phyloP scores from a whole-genome alignment of 805 yeast species.

The Lipomyces yamanashiensis region DNA sequence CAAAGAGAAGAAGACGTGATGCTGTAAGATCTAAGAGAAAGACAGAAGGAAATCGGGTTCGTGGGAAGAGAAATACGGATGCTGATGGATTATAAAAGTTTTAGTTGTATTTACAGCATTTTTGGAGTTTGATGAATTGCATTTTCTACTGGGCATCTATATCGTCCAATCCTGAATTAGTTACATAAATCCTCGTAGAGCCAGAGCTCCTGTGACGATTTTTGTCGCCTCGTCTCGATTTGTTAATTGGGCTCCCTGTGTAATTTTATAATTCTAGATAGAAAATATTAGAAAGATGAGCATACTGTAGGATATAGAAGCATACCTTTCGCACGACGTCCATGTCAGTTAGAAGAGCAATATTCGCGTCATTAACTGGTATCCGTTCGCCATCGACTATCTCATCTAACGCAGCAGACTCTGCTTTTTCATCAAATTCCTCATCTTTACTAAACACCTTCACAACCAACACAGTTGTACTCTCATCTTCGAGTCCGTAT shows the following conservation, averaged over 20 bases:
- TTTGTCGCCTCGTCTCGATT: slow-evolving; percentile 14
- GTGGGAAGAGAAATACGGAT: neutral
- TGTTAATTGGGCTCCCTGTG: slow-evolving; percentile 15
- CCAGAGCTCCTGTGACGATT: slow-evolving; percentile 28
- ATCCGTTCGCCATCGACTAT: slow-evolving; percentile 36
- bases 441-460: slow-evolving; percentile 46
- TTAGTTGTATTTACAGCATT: neutral
- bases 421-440: neutral
- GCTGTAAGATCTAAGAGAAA: slow-evolving; percentile 58
- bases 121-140: neutral
- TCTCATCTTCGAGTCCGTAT: slow-evolving; percentile 66
- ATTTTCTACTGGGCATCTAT: neutral
- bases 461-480: slow-evolving; percentile 56
- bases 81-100: neutral
- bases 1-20: slow-evolving; percentile 77
- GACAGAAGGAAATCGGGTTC: slow-evolving; percentile 25
- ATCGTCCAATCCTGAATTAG: slow-evolving; percentile 2
- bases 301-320: too few relatives aligned
- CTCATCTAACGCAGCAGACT: slow-evolving; percentile 30
- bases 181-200: slow-evolving; percentile 30
- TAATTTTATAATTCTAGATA: slow-evolving; percentile 30
- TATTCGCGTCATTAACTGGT: slow-evolving; percentile 18
- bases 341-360: slow-evolving; percentile 16
- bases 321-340: slow-evolving; percentile 26
- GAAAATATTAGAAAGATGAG: neutral